A percentile compares a stretch with the other conserved stretches of the same genome.
Evolutionary conservation across 2,329 filamentous ascomycete species (phyloP).

Genomic region (Pseudocercospora fuligena): DNA sequence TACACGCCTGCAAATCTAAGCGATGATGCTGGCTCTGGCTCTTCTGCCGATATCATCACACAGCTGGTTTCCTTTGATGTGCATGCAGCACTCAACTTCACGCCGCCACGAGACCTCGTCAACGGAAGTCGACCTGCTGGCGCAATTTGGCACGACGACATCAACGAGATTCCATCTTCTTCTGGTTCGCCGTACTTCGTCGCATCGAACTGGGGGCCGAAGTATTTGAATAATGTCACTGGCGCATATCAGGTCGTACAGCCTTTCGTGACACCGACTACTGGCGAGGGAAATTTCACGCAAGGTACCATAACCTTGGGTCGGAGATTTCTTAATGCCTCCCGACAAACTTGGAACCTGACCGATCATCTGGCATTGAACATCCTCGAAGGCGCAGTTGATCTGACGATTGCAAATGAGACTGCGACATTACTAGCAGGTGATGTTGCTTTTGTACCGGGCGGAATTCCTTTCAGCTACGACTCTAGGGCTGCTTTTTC

Average conservation of each 20-base stretch:
- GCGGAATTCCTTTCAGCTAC: constrained; percentile 14
- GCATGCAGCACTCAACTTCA: constrained; percentile 49
- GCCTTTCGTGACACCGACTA: constrained; percentile 49
- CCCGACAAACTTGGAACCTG: constrained; percentile 34
- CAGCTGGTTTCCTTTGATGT: constrained; percentile 52
- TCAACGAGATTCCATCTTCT: constrained; percentile 43
- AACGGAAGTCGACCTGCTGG: constrained; percentile 47
- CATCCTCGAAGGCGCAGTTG: constrained; percentile 11
- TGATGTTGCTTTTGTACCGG: constrained; percentile 19
- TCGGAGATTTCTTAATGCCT: constrained; percentile 30
- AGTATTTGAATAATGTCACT: constrained; percentile 51
- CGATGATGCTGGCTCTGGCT: constrained; percentile 35
- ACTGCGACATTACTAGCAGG: constrained; percentile 1
- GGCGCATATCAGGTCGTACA: constrained; percentile 52
- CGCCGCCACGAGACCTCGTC: constrained; percentile 47
- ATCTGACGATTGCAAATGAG: constrained; percentile 9
- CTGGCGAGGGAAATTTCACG: constrained; percentile 51
- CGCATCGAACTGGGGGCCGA: constrained; percentile 54
- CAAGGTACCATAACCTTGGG: constrained; percentile 51
- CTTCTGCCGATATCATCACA: constrained; percentile 41
- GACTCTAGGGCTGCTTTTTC: constrained; percentile 11
- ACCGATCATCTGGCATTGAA: constrained; percentile 24
- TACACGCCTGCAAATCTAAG: constrained; percentile 44
- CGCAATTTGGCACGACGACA: constrained; percentile 40
- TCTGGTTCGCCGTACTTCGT: constrained; percentile 22